Base-by-base conservation (phyloP, 768 basidiomycete species). In the Lepiota brunneoincarnata region DNA sequence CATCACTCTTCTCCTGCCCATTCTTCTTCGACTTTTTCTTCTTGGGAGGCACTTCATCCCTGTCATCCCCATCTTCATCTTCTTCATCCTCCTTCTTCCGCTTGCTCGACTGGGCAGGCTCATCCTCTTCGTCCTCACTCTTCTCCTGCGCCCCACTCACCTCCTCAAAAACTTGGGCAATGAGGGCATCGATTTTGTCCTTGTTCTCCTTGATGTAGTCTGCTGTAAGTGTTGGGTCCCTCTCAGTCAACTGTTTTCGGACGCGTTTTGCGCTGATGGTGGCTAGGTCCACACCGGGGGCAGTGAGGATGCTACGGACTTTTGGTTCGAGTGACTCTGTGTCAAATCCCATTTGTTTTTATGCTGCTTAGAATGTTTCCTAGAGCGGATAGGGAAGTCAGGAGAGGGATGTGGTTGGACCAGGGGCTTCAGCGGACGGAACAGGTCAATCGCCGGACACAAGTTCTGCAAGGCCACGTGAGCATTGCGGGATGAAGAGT, bases 201-300 rank as follows among this genome's bases (percentile, higher is more conserved):
- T 86, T 89, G 69, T 87, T 71, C 59, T 81, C 77, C 63, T 84
- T 88, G 56, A 95, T 65, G 48, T 79, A 71, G 24, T 83, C 83
- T 21, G 76, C 52, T 6, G 86, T 82, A 50, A 91, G 64, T 17
- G 76, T 69, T 7, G 79, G 67, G 67, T 83, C 76, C 56, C 72
- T 50, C 56, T 81, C 81, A 53, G 74, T 62, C 58, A 93, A 73
- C 65, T 84, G 81, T 64, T 87, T 87, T 59, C 94, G 83, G 62
- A 97, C 92, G 70, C 84, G 85, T 73, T 92, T 96, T 42, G 93
- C 93, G 66, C 85, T 89, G 69, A 93, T 90, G 42, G 86, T 88
- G 42, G 75, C 57, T 62, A 93, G 78, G 75, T 93, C 88, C 43
- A 81, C 86, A 43, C 82, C 85, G 2, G 91, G 91, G 17, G 86